Conservation (phyloP, 352 stramenopile species). For the Pythium pyrilobum region DNA sequence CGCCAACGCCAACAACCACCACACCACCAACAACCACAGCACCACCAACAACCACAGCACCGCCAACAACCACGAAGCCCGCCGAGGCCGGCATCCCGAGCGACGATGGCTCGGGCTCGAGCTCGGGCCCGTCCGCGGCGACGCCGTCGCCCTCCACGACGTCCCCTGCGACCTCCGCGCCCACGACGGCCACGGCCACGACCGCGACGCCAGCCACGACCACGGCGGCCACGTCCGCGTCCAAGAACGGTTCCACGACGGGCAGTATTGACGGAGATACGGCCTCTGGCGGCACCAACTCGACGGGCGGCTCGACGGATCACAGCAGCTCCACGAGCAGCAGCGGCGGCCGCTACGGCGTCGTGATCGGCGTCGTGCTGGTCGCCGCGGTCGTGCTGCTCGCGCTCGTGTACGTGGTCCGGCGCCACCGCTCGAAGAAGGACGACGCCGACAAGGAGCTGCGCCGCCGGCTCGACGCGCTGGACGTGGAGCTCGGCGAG, state of each 20-base stretch:
- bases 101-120: not conserved
- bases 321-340: not conserved
- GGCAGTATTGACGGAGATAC: not conserved
- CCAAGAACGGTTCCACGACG: not conserved
- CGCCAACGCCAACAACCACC: not conserved
- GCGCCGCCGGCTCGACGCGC: conserved; percentile 1
- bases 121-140: not conserved
- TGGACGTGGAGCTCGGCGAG: conserved; percentile 13
- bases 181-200: not conserved
- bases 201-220: not conserved
- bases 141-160: not conserved
- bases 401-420: conserved; percentile 7
- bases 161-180: not conserved
- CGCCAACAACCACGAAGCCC: not conserved
- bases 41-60: not conserved
- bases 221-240: not conserved
- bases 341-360: not conserved
- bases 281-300: not conserved
- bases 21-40: not conserved
- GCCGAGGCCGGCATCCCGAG: not conserved
- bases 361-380: conserved; percentile 18
- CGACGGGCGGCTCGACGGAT: not conserved
- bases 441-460: conserved; percentile 8
- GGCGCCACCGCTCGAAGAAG: conserved; percentile 6
- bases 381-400: conserved; percentile 11